These are phyloP conservation scores for Cantharellus cinnabarinus DNA, from an alignment of 768 basidiomycete species.

Conservation along the genomic window DNA sequence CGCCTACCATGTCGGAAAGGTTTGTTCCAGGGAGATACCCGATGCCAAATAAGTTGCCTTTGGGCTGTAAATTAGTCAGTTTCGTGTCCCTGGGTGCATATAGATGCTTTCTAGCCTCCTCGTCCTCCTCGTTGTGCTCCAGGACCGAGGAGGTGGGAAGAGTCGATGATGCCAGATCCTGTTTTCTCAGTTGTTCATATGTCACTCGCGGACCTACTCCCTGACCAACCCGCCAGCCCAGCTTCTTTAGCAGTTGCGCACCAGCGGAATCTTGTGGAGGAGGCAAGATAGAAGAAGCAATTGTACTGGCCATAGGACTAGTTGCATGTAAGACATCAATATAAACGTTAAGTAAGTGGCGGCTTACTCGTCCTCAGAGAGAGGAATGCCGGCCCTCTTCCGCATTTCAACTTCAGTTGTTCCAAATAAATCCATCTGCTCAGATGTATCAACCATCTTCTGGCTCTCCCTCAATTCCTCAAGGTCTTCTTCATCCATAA, in stretches of 20 bases:
- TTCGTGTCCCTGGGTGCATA: slow-evolving; percentile 71
- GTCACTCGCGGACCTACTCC: slow-evolving; percentile 84
- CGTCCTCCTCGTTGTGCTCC: slow-evolving; percentile 33
- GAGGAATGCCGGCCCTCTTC: slow-evolving; percentile 12
- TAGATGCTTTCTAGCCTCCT: slow-evolving; percentile 69
- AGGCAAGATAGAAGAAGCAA: slow-evolving; percentile 45
- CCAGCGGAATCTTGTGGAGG: slow-evolving; percentile 65
- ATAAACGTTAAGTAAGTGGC: not conserved
- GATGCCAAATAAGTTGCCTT: slow-evolving; percentile 62
- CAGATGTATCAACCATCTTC: slow-evolving; percentile 56
- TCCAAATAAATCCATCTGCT: slow-evolving; percentile 52
- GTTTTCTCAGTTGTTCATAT: slow-evolving; percentile 47
- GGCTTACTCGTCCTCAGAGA: slow-evolving; percentile 36
- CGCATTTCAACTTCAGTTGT: slow-evolving; percentile 30
- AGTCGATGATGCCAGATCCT: slow-evolving; percentile 32
- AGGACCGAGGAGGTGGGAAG: slow-evolving; percentile 17
- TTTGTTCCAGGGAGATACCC: slow-evolving; percentile 54
- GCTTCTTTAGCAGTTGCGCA: slow-evolving; percentile 71
- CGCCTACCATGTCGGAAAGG: slow-evolving; percentile 3
- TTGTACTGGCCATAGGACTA: slow-evolving; percentile 42
- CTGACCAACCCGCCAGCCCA: slow-evolving; percentile 89
- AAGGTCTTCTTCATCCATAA: slow-evolving; percentile 98
- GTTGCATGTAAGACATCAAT: not conserved
- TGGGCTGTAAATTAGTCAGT: slow-evolving; percentile 37
- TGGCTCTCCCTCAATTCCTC: slow-evolving; percentile 57